Percentiles rank a stretch among this genome's conserved stretches.
These are phyloP conservation scores for Phaeosphaeriaceae sp. DNA, from an alignment of 2,329 filamentous ascomycete species.

Conservation along the genomic window DNA sequence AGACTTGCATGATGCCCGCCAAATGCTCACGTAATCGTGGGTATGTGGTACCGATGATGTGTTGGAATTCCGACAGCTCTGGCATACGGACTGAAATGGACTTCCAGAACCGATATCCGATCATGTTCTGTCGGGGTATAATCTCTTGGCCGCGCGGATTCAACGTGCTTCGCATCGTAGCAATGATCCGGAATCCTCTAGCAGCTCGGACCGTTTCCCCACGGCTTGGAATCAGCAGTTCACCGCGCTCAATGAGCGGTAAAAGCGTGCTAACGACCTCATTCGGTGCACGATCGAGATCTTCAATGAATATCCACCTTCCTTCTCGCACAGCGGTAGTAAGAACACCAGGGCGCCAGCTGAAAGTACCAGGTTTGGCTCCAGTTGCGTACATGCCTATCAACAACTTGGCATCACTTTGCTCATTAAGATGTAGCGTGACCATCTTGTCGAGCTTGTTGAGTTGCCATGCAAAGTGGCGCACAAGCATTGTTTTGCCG, in stretches of 20 bases:
- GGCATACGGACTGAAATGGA: constrained; percentile 73
- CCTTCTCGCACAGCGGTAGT: constrained; percentile 94
- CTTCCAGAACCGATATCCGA: constrained; percentile 88
- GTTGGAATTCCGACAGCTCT: constrained; percentile 71
- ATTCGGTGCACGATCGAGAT: constrained; percentile 91
- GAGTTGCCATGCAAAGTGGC: constrained; percentile 80
- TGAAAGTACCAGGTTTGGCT: constrained; percentile 84
- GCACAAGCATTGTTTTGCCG: constrained; percentile 87
- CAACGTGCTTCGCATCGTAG: constrained; percentile 78
- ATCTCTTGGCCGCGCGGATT: constrained; percentile 74
- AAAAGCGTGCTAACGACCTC: constrained; percentile 94
- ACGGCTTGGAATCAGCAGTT: constrained; percentile 86
- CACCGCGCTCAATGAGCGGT: constrained; percentile 89
- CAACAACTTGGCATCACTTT: constrained; percentile 96
- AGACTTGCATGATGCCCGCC: constrained; percentile 64
- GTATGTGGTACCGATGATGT: constrained; percentile 75
- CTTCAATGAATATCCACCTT: constrained; percentile 96
- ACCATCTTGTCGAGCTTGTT: constrained; percentile 84
- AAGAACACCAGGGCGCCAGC: constrained; percentile 89
- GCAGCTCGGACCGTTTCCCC: constrained; percentile 85
- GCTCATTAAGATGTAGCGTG: constrained; percentile 94
- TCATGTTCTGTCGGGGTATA: constrained; percentile 70
- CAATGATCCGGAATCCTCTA: constrained; percentile 87
- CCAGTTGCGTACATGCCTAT: constrained; percentile 94
- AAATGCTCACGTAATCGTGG: constrained; percentile 69